Base-by-base conservation (phyloP, 1,284 basidiomycete species). In the Ceratobasidium papillatum region DNA sequence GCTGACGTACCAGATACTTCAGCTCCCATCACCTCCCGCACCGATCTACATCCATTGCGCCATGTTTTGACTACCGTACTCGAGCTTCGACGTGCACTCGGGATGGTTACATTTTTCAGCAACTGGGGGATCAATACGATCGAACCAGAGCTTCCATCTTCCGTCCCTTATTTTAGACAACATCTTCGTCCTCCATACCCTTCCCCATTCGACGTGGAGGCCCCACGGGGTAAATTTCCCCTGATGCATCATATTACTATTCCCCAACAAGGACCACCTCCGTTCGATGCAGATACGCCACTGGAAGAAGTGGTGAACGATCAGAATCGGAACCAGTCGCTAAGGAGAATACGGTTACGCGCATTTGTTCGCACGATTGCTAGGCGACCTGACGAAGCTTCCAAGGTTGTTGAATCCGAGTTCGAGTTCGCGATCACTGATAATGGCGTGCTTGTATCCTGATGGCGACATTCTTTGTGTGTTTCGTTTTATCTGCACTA, bases 71-170 rank as follows among this genome's bases (percentile, higher is more conserved):
- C 79, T 22, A 85, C 87, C 14, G 79, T 93, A 30, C 83, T 87
- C n/a, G 77, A 78, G 5, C 81, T 94, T 52, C 87, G 86, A 45
- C 75, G 80, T 19, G 85, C 85, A 7, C 86, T 90, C 77, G 82
- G 84, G 1, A 86, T 89, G 5, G 80, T 91, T 47, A 85, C 86
- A 30, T 79, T 90, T 49, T 78, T 91, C 49, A 87, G 90, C 1
- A 92, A 89, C 79, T 91, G 91, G 90, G 90, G 85, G 30, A 82
- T 91, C 54, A 82, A 63, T 30, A 58, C 47, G 83, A 75, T 80
- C 82, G 43, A 78, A 80, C 38, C 65, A 75, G 58, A 79, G 79
- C 56, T 71, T 64, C 43, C 64, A 49, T 54, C 76, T 41, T 68
- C 76, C 51, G 63, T 77, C 66, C 71, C 78, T 69, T 82, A 85